Evolutionary conservation across 2,329 filamentous ascomycete species (phyloP).

Genomic region (Penicillium sp.): DNA sequence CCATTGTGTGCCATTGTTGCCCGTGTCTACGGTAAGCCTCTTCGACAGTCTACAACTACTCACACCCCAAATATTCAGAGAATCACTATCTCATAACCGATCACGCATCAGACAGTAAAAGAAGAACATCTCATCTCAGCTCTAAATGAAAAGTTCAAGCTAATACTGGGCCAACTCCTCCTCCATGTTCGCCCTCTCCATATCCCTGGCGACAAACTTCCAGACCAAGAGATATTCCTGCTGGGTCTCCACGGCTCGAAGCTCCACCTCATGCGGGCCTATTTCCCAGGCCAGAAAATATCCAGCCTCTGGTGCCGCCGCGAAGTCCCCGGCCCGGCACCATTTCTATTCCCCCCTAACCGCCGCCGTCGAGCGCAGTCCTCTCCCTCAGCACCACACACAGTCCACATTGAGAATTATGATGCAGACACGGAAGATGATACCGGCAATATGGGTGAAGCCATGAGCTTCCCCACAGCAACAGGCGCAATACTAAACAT

Average conservation of each 20-base stretch:
- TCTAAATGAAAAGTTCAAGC: conserved; percentile 26
- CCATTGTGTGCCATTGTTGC: conserved; percentile 9
- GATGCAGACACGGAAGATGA: neutral
- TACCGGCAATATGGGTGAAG: neutral
- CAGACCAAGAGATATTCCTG: conserved; percentile 32
- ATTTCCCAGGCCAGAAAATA: conserved; percentile 29
- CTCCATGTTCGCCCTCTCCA: conserved; percentile 17
- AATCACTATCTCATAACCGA: neutral
- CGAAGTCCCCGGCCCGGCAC: conserved; percentile 7
- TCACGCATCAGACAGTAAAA: conserved; percentile 12
- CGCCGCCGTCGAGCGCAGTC: neutral
- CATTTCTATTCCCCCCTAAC: neutral
- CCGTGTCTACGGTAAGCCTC: conserved; percentile 21
- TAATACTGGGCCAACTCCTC: conserved; percentile 27
- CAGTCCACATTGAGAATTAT: neutral
- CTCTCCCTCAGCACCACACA: neutral
- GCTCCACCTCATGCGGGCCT: conserved; percentile 29
- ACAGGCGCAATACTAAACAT: neutral
- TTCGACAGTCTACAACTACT: neutral
- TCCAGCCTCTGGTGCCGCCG: conserved; percentile 25
- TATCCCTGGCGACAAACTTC: conserved; percentile 24
- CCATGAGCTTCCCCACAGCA: neutral
- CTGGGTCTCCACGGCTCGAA: conserved; percentile 29
- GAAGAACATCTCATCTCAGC: conserved; percentile 11
- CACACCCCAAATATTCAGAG: neutral